Evolutionary conservation across 768 basidiomycete genomes (phyloP), one percentile per base, ranked within the genome.

Genomic region (Astraeus odoratus): DNA sequence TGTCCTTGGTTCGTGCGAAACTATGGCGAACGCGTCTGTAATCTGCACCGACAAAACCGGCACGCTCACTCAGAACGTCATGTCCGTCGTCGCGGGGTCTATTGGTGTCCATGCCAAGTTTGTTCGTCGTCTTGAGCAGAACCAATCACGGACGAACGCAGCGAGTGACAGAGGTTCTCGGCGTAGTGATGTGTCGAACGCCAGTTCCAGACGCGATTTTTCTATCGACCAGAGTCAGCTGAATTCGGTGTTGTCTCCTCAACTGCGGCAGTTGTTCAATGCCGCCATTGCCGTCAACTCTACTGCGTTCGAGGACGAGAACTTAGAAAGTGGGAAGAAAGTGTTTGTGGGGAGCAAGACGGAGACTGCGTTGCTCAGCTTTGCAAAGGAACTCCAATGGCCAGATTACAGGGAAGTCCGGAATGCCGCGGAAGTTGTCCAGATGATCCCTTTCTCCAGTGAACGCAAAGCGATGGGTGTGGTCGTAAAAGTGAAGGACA

Each of bases 21-120:
- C 92, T 0, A 98, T 98, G 95, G 95, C 89, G 18, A 97, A 97
- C 55, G 89, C 95, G 4, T 94, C 87, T 18, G 93, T 97, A 47
- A 79, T 97, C 3, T 93, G 91, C 67, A 94, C 92, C 12, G 92
- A 94, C 73, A 94, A 95, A 70, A 95, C 93, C 2, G 95, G 95
- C 29, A 97, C 95, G 8, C 81, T 99, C 19, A 99, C 96, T 0
- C 85, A 90, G 59, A 98, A 98, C 67, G 70, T 69, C 53, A 99
- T 99, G 96, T 81, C 85, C 8, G 89, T 98, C 51, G 96, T 99
- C 41, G 94, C 95, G 18, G 94, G 94, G 30, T 93, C 92, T 9
- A 71, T 98, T 40, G 96, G 96, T 20, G 80, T 98, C 40, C 84
- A 94, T 56, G 90, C 83, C 57, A 98, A 98, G 67, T 97, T 97